These are phyloP conservation scores for Aspergillus bridgeri DNA, from an alignment of 495 filamentous ascomycete species.

Conservation along the genomic window DNA sequence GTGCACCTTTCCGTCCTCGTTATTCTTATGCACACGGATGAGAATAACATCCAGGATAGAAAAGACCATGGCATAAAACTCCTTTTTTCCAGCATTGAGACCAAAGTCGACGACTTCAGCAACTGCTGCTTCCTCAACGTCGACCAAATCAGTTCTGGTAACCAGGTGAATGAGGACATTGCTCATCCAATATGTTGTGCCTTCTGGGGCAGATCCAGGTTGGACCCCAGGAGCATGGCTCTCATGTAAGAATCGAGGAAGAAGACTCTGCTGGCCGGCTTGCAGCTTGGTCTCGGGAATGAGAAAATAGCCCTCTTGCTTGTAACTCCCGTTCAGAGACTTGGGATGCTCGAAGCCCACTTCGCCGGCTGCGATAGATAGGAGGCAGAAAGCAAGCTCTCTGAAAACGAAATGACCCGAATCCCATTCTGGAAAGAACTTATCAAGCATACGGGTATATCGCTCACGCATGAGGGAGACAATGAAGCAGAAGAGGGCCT, in stretches of 20 bases:
- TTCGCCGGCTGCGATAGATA: conserved; percentile 20
- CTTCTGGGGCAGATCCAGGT: conserved; percentile 18
- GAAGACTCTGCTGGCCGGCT: conserved; percentile 1
- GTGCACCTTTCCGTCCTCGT: conserved; percentile 1
- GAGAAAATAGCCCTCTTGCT: conserved; percentile 14
- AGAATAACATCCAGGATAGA: conserved; percentile 19
- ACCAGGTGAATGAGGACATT: conserved; percentile 17
- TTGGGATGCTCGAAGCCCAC: conserved; percentile 5
- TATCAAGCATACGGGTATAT: conserved; percentile 9
- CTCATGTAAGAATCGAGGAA: conserved; percentile 17
- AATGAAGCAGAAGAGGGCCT: not conserved
- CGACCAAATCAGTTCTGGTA: conserved; percentile 14
- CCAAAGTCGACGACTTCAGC: conserved; percentile 15
- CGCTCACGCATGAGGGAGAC: not conserved
- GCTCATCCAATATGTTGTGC: conserved; percentile 15
- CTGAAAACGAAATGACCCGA: conserved; percentile 12
- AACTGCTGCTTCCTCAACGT: conserved; percentile 18
- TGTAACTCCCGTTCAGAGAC: conserved; percentile 9
- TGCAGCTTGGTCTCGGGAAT: not conserved
- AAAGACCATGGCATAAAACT: conserved; percentile 18
- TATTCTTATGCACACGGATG: conserved; percentile 6
- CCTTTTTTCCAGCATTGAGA: conserved; percentile 7
- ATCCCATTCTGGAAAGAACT: conserved; percentile 9
- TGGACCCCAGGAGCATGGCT: conserved; percentile 11
- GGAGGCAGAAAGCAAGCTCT: conserved; percentile 19